Evolutionary conservation across 2,329 filamentous ascomycete genomes (phyloP).

Genomic region (Pseudogymnoascus sp.): DNA sequence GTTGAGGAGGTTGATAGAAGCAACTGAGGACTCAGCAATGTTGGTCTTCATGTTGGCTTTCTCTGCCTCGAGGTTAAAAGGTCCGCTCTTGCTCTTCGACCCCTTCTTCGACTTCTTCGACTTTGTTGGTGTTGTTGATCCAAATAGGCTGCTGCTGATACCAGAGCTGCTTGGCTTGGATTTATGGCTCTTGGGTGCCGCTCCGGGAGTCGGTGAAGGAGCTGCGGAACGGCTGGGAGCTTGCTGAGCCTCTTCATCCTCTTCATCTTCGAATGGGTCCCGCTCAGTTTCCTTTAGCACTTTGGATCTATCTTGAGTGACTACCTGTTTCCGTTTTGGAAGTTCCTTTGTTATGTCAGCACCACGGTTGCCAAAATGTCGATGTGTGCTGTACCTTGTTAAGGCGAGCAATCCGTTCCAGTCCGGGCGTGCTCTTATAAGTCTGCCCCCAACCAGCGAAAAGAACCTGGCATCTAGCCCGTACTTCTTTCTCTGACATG

Average conservation of each 20-base stretch:
- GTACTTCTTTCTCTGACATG: conserved; percentile 79
- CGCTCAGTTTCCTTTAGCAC: conserved; percentile 74
- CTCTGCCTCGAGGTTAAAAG: conserved; percentile 81
- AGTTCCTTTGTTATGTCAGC: conserved; percentile 44
- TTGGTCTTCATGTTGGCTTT: conserved; percentile 78
- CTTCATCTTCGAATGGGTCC: conserved; percentile 63
- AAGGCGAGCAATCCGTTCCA: conserved; percentile 72
- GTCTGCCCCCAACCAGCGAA: conserved; percentile 81
- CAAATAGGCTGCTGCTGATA: neutral
- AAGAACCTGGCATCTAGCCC: conserved; percentile 77
- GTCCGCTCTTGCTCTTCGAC: conserved; percentile 52
- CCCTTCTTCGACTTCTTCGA: conserved; percentile 44
- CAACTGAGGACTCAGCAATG: conserved; percentile 85
- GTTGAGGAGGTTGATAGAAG: conserved; percentile 86
- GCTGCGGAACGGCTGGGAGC: conserved; percentile 16
- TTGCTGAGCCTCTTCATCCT: conserved; percentile 46
- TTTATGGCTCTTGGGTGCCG: conserved; percentile 11
- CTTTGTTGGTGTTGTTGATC: conserved; percentile 29
- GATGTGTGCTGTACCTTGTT: conserved; percentile 48
- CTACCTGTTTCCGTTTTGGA: conserved; percentile 62
- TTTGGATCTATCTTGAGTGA: conserved; percentile 71
- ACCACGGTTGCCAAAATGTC: conserved; percentile 14
- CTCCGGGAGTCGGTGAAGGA: conserved; percentile 16
- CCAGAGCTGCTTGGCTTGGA: conserved; percentile 17
- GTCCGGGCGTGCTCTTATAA: conserved; percentile 74